Evolutionary conservation across 148 eudicot species (phyloP).

Genomic region (Amaranthus palmeri): DNA sequence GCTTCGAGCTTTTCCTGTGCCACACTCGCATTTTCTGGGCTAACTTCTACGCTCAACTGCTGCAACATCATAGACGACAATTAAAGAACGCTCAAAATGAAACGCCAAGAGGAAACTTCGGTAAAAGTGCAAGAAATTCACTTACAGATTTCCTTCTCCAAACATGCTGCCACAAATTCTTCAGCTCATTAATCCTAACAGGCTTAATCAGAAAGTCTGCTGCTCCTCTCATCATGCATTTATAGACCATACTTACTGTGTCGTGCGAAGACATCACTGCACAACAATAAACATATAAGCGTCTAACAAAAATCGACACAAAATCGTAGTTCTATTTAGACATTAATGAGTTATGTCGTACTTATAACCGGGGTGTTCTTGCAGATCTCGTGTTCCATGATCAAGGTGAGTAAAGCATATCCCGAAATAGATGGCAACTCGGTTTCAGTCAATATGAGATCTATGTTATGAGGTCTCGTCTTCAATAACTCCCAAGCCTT

Average conservation of each 20-base stretch:
- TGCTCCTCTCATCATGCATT: slow-evolving; percentile 93
- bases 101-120: not conserved
- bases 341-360: slow-evolving; percentile 25
- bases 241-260: slow-evolving; percentile 77
- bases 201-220: slow-evolving; percentile 94
- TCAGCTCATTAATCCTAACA: slow-evolving; percentile 77
- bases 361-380: slow-evolving; percentile 93
- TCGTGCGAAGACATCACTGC: slow-evolving; percentile 96
- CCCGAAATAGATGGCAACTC: slow-evolving; percentile 87
- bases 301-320: not conserved
- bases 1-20: slow-evolving; percentile 59
- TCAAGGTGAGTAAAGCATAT: slow-evolving; percentile 77
- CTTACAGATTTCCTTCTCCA: slow-evolving; percentile 94
- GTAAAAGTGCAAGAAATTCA: slow-evolving; percentile 6
- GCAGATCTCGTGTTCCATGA: slow-evolving; percentile 80
- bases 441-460: slow-evolving; percentile 84
- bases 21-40: slow-evolving; percentile 49
- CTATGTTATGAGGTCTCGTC: slow-evolving; percentile 56
- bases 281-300: slow-evolving; percentile 27
- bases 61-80: slow-evolving; percentile 3
- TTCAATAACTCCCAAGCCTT: slow-evolving; percentile 93
- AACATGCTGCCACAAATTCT: slow-evolving; percentile 95
- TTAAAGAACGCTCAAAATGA: not conserved
- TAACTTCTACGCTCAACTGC: slow-evolving; percentile 38
- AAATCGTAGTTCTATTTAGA: not conserved